Evolutionary conservation across 257 asterid species (phyloP), one percentile per base, ranked within the genome.

Genomic region (Nicotiana undulata): DNA sequence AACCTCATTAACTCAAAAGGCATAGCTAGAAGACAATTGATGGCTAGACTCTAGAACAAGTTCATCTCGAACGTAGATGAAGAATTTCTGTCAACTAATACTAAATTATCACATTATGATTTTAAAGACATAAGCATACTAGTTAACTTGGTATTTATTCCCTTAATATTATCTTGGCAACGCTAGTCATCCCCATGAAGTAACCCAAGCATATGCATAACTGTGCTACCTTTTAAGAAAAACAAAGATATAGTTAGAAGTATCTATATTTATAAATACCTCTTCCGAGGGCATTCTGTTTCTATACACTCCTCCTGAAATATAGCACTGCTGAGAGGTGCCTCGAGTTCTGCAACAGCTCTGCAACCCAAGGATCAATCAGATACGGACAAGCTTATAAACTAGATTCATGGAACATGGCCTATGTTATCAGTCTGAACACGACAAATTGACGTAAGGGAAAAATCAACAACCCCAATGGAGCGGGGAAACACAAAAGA

Each of bases 261-360:
- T 46, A 18, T 55, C 40, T 16, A 72, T 59, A 4, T 3, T 75
- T 16, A 77, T 9, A 32, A 16, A 55, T 86, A 94, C 98, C 97
- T 94, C 95, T 92, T 94, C 75, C 90, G 79, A n/a, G 84, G 91
- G 74, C 86, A 84, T 77, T 89, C 97, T 75, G 86, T 84, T 53
- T 92, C 91, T 34, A 85, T 79, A 76, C 81, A 83, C 51, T 92
- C 94, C 65, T 84, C 89, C 83, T 84, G 97, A 11, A 88, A 89
- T 29, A 88, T 79, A 74, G 88, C 85, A 80, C 88, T 89, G 84
- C 88, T 72, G 51, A 84, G 80, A 18, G 91, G 89, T 60, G 82
- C 88, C 80, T 89, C 92, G 20, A 86, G 75, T 31, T 85, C 86
- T 82, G 81, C 89, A 52, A 83, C 80, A 72, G 85, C 29, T 2